These are phyloP conservation scores for Rhinocladiella similis DNA, from an alignment of 2,329 filamentous ascomycete genomes.

Conservation along the genomic window DNA sequence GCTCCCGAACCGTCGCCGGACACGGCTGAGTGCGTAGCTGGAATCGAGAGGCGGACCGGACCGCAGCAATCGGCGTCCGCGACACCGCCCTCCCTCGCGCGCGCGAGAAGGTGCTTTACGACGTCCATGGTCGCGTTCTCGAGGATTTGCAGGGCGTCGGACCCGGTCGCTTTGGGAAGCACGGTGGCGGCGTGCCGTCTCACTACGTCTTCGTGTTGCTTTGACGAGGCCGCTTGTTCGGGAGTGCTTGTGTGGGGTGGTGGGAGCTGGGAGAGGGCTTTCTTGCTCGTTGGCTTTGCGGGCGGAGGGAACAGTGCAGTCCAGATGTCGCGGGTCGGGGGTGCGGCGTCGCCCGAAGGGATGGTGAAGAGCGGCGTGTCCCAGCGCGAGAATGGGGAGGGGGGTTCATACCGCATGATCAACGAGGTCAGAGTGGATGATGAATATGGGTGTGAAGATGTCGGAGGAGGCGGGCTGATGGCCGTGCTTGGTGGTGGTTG, in stretches of 20 bases:
- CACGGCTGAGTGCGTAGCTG: slow-evolving; percentile 5
- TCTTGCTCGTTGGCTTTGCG: slow-evolving; percentile 25
- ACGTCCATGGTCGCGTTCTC: slow-evolving; percentile 34
- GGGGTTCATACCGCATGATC: slow-evolving; percentile 66
- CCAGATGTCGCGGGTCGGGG: slow-evolving; percentile 62
- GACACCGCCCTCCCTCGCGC: slow-evolving; percentile 7
- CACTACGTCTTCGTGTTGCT: slow-evolving; percentile 30
- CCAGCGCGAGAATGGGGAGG: slow-evolving; percentile 66
- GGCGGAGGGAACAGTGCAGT: slow-evolving; percentile 47
- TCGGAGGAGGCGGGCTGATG: slow-evolving; percentile 26
- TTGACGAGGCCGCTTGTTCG: slow-evolving; percentile 16
- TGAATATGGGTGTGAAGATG: slow-evolving; percentile 45
- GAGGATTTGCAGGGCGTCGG: slow-evolving; percentile 44
- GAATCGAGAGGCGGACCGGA: slow-evolving; percentile 16
- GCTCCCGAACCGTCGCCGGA: no score
- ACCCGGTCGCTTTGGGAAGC: slow-evolving; percentile 40
- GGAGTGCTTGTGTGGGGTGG: background rate
- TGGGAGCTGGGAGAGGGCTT: slow-evolving; percentile 20
- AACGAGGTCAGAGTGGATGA: slow-evolving; percentile 62
- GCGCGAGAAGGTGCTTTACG: slow-evolving; percentile 21
- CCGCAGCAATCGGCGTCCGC: slow-evolving; percentile 17
- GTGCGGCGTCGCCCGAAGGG: slow-evolving; percentile 55
- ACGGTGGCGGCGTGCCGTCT: slow-evolving; percentile 46
- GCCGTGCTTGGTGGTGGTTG: slow-evolving; percentile 3
- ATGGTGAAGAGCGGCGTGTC: slow-evolving; percentile 66